Base-by-base conservation (phyloP, 371 early-diverging fungal genomes). In the Rhizopus sp. region DNA sequence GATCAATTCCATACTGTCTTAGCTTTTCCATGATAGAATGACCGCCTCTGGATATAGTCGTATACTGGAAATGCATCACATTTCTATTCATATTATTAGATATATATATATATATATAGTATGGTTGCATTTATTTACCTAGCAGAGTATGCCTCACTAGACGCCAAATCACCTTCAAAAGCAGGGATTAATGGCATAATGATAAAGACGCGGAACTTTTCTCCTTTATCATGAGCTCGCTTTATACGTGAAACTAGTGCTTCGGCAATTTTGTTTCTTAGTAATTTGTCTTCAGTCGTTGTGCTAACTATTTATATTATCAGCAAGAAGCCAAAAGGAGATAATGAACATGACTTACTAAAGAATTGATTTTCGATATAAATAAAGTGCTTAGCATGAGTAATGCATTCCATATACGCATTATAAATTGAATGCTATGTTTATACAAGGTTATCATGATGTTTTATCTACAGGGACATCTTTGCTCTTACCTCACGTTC, bases 321-420 rank as follows among this genome's bases (percentile, higher is more conserved):
- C 13, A 16, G 39, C 1, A 46, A 48, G 37, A 50, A 37, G 38
- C 29, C 10, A 45, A 33, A 23, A 17, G 9, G 6, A 3, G 5
- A 23, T 23, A 23, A 23, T 2, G 23, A 23, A 2, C 23, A 23
- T 23, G 23, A 58, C 78, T 78, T 82, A 83, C 90, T 88, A 68
- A 97, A 97, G 75, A 96, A 96, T 69, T 97, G 97, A 63, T 97
- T 96, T 69, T 97, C 96, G 56, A 97, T 95, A 73, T 97, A 97
- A 31, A 97, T 83, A 64, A 86, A 95, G 61, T 93, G 90, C 69
- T 92, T 80, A 9, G 97, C 79, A 35, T 83, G 80, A 32, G 68
- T 69, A 55, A 97, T 97, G 58, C 84, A 77, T 50, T 86, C 83
- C 50, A 88, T 59, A 68, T 97, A 96, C 3, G 95, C 96, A 37